A percentile compares a stretch with the other conserved stretches of the same genome.
phyloP scores from a whole-genome alignment of 129 eudicot genomes.

The Chrysanthemum seticuspe region DNA sequence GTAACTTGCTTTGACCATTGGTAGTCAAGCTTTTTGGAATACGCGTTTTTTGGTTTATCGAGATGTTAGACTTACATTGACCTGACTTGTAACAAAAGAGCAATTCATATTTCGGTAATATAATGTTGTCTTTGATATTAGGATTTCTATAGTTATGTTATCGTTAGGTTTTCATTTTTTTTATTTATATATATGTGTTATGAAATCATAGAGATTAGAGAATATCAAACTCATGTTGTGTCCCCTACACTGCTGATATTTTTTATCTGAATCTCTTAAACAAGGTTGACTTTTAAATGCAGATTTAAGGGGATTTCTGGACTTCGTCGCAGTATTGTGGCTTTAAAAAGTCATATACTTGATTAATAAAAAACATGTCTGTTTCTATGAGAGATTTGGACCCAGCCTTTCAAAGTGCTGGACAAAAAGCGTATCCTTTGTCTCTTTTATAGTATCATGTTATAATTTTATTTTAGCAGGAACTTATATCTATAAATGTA shows the following conservation, averaged over 20 bases:
- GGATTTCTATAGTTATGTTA: neutral
- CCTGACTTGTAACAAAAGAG: neutral
- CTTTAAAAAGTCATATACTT: slow-evolving; percentile 23
- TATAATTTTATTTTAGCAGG: neutral
- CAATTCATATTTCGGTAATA: neutral
- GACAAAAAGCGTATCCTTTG: slow-evolving; percentile 95
- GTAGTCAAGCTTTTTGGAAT: no score
- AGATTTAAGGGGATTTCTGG: slow-evolving; percentile 28
- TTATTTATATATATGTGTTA: neutral
- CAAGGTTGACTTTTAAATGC: slow-evolving; percentile 19
- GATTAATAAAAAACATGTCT: slow-evolving; percentile 48
- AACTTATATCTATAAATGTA: neutral
- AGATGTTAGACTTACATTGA: neutral
- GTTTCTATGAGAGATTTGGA: slow-evolving; percentile 86
- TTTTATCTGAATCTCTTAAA: slow-evolving; percentile 5
- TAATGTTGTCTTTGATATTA: neutral
- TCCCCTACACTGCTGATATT: neutral
- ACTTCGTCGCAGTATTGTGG: slow-evolving; percentile 19
- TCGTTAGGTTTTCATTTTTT: neutral
- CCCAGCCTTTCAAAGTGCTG: slow-evolving; percentile 94
- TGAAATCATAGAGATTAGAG: neutral
- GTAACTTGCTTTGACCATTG: neutral
- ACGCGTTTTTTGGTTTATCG: no score
- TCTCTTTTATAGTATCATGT: slow-evolving; percentile 1
- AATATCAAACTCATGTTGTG: no score